Evolutionary conservation across 2,329 filamentous ascomycete genomes (phyloP), one percentile per base, ranked within the genome.

Genomic region (Colletotrichum zoysiae): DNA sequence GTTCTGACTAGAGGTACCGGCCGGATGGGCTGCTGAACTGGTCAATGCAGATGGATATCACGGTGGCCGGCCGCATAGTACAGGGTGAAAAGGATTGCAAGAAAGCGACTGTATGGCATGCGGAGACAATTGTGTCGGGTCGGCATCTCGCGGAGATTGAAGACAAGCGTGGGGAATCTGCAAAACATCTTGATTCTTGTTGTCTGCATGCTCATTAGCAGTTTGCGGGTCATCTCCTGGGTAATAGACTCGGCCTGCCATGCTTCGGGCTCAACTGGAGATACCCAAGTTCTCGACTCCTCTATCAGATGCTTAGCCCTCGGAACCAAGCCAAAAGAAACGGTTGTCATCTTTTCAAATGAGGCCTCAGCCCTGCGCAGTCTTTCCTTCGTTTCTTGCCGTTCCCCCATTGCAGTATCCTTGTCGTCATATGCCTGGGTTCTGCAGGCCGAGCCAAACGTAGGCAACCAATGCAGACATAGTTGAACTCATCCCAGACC

Each of bases 381-480:
- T 40, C 48, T 35, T 66, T n/a, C 0, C 6, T 44, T 8, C 6
- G 38, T 55, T n/a, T 56, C 30, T 20, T 56, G 26, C 30, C 48
- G 67, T 55, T 70, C 65, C 26, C 16, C 35, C 18, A 23, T 33
- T 9, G 14, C 11, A 9, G 2, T 44, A 6, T 50, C 30, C 12
- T 12, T 23, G 0, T 79, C 75, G 30, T 85, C 82, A 1, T 80
- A 82, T 62, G 87, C 85, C 72, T 89, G 86, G 65, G 84, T 81
- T 46, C 86, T 74, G 69, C 87, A 88, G 40, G 74, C 74, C 0
- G 80, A 79, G 1, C 82, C 79, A 0, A 83, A 12, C 83, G 78
- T n/a, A 79, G 77, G 73, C 87, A 89, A 2, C 81, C 82, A 26
- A 82, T 77, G 68, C 87, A 89, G 2, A 83, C 73, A 2, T 78